phyloP scores from a whole-genome alignment of 2,329 filamentous ascomycete species.

The Geosmithia flava region DNA sequence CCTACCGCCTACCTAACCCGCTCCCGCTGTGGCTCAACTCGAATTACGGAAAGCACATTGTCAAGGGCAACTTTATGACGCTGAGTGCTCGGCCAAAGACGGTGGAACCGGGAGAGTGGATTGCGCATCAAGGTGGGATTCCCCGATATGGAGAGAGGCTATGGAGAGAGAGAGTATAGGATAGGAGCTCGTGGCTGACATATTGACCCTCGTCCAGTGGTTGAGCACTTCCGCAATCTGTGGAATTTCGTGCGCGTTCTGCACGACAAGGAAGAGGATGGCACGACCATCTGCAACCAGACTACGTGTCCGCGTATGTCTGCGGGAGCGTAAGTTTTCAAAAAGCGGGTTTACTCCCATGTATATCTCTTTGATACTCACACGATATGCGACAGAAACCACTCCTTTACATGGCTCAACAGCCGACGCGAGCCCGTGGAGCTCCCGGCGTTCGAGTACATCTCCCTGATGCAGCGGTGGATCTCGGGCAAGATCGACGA shows the following conservation, averaged over 20 bases:
- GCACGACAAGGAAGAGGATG: slow-evolving; percentile 72
- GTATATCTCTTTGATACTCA: not conserved
- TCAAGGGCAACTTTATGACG: slow-evolving; percentile 97
- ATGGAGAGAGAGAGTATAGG: too few relatives aligned
- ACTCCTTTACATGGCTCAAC: slow-evolving; percentile 96
- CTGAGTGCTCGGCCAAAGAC: slow-evolving; percentile 86
- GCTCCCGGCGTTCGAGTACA: slow-evolving; percentile 85
- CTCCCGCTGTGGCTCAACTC: slow-evolving; percentile 66
- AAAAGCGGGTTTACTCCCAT: not conserved
- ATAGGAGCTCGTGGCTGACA: not conserved
- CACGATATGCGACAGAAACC: slow-evolving; percentile 40
- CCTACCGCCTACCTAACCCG: slow-evolving; percentile 53
- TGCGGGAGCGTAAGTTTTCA: slow-evolving; percentile 65
- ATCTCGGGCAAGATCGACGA: slow-evolving; percentile 94
- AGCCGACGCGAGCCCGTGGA: slow-evolving; percentile 78
- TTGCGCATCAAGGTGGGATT: slow-evolving; percentile 74
- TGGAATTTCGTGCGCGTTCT: slow-evolving; percentile 84
- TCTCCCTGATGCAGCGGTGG: slow-evolving; percentile 93
- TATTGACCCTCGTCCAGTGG: slow-evolving; percentile 40
- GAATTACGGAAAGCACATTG: slow-evolving; percentile 70
- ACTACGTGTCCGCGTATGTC: slow-evolving; percentile 84
- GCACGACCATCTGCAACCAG: slow-evolving; percentile 70
- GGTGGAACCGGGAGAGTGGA: slow-evolving; percentile 89
- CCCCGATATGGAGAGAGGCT: too few relatives aligned
- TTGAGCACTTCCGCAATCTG: slow-evolving; percentile 82